Base-by-base conservation (phyloP, 805 yeast genomes). In the Pichia membranifaciens region DNA sequence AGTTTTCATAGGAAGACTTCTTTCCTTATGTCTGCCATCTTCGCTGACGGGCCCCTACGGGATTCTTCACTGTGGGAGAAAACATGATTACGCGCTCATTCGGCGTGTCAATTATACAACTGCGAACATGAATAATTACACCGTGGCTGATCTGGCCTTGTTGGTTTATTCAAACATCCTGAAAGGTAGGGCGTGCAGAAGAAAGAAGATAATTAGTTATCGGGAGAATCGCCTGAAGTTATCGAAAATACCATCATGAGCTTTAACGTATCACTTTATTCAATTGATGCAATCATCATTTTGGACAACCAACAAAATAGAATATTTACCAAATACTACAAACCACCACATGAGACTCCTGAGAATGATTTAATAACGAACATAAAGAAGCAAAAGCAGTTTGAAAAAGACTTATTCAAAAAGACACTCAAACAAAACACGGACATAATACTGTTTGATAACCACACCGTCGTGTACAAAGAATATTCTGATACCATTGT, bases 221-320 rank as follows among this genome's bases (percentile, higher is more conserved):
- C n/a, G n/a, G n/a, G n/a, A n/a, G n/a, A n/a, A n/a, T n/a, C n/a
- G n/a, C n/a, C n/a, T n/a, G n/a, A n/a, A n/a, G n/a, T n/a, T n/a
- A n/a, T n/a, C 22, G 3, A 36, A 17, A 13, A 5, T 5, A 37
- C 40, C 7, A 37, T n/a, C 23, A 37, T 37, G 40, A 37, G 23
- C 3, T 37, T 15, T 37, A 37, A 63, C 44, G 60, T 61, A 29
- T 82, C 95, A 8, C 74, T 93, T 50, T 90, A 91, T 71, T 74
- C 96, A 7, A 81, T 91, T 44, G 76, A 84, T 35, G 93, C 96
- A 4, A 73, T 85, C 38, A 67, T 91, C 55, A 77, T 93, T 54
- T 76, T 93, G 55, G 97, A 90, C 65, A 78, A 72, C 57, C 84
- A 82, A 47, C 96, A 96, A 15, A 75, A 80, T 47, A 73, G 98